phyloP scores from a whole-genome alignment of 192 early-diverging fungal genomes.

The Rhizophlyctis rosea region DNA sequence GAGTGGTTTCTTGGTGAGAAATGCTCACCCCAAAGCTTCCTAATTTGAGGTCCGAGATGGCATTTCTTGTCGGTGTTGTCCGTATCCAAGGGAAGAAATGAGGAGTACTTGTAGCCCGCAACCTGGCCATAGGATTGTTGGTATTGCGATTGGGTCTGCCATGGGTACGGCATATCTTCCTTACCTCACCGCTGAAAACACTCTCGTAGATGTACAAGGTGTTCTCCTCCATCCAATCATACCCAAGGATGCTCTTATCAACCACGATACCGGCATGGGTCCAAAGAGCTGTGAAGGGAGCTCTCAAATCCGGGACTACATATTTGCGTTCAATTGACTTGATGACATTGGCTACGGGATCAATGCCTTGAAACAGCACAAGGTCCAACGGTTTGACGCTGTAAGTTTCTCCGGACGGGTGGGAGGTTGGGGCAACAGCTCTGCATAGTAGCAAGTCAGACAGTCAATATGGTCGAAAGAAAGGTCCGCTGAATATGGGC shows the following conservation, averaged over 20 bases:
- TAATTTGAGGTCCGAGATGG: constrained; percentile 31
- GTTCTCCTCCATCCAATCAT: constrained; percentile 23
- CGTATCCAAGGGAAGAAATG: constrained; percentile 15
- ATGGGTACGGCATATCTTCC: too few relatives aligned
- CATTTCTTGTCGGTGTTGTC: constrained; percentile 4
- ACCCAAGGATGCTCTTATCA: constrained; percentile 14
- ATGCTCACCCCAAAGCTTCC: constrained; percentile 15
- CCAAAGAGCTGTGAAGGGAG: constrained; percentile 10
- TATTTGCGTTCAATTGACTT: constrained; percentile 16
- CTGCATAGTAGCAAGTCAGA: too few relatives aligned
- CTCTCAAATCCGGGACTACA: constrained; percentile 5
- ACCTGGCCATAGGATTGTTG: neutral
- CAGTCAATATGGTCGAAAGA: too few relatives aligned
- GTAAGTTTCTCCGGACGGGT: too few relatives aligned
- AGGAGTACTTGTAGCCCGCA: constrained; percentile 9
- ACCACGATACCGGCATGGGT: constrained; percentile 35
- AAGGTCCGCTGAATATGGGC: too few relatives aligned
- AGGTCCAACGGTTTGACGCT: too few relatives aligned
- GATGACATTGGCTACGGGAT: constrained; percentile 17
- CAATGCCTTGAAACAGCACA: constrained; percentile 20
- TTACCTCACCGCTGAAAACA: constrained; percentile 23
- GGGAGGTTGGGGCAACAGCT: too few relatives aligned
- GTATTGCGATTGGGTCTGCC: too few relatives aligned
- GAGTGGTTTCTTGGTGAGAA: too few relatives aligned
- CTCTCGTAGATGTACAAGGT: constrained; percentile 38